A percentile compares a stretch with the other conserved stretches of the same genome.
Conservation (phyloP, 164 flowering plant species). For the Buxus sempervirens region DNA sequence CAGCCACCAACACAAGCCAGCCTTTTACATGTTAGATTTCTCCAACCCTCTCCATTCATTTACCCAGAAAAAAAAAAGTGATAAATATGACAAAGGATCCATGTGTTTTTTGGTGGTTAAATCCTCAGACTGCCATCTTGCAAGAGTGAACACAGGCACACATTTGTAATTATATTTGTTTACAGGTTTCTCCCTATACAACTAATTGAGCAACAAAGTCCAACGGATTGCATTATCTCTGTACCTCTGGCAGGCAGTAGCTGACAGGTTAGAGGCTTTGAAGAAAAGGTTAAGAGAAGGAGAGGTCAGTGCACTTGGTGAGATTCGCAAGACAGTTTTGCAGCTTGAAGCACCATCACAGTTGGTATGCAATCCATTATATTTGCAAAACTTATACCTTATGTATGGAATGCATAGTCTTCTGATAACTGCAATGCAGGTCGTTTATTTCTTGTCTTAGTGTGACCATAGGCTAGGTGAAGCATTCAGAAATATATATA, state of each 20-base stretch:
- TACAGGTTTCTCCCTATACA: neutral
- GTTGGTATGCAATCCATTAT: constrained; percentile 56
- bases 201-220: neutral
- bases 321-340: constrained; percentile 78
- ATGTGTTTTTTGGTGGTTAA: too few species aligned
- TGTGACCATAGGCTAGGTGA: neutral
- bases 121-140: too few species aligned
- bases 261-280: constrained; percentile 42
- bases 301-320: constrained; percentile 52
- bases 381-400: neutral
- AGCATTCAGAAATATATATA: neutral
- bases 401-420: neutral
- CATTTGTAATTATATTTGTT: too few species aligned
- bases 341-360: constrained; percentile 65
- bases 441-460: too few species aligned
- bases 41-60: too few species aligned
- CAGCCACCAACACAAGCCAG: too few species aligned
- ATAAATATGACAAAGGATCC: too few species aligned
- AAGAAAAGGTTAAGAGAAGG: constrained; percentile 58
- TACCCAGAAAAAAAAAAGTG: too few species aligned
- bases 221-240: neutral
- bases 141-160: too few species aligned
- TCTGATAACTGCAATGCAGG: neutral
- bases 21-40: too few species aligned
- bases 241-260: constrained; percentile 50